phyloP scores from a whole-genome alignment of 352 stramenopile genomes.

The Globisporangium radiosum region DNA sequence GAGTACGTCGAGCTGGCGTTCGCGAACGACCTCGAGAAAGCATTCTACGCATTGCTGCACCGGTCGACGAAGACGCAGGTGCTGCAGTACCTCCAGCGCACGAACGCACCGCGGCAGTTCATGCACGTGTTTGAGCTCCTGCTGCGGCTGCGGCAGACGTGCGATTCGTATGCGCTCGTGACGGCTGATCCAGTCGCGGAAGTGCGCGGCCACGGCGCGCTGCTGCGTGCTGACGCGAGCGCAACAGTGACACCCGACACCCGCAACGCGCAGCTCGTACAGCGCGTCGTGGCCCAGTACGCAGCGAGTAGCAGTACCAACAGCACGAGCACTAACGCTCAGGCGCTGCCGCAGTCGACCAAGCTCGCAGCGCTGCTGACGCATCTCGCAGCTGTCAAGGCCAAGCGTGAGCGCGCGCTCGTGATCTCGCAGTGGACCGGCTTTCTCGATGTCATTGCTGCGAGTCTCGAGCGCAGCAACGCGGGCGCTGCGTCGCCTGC shows the following conservation, averaged over 20 bases:
- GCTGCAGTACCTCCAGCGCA: conserved; percentile 60
- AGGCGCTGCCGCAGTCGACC: conserved; percentile 33
- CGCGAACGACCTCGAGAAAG: conserved; percentile 64
- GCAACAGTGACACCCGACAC: conserved; percentile 10
- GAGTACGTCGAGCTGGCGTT: conserved; percentile 51
- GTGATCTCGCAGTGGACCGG: conserved; percentile 88
- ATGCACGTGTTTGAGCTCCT: conserved; percentile 89
- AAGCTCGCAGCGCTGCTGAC: conserved; percentile 54
- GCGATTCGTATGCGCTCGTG: conserved; percentile 61
- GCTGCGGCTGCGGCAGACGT: conserved; percentile 81
- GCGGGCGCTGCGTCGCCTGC: conserved; percentile 2
- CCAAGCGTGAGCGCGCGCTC: conserved; percentile 45
- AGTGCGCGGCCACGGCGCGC: conserved; percentile 23
- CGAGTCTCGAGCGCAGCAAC: conserved; percentile 35
- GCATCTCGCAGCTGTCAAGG: conserved; percentile 40
- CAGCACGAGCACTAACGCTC: conserved; percentile 1
- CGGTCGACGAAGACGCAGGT: conserved; percentile 73
- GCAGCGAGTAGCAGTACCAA: too few relatives aligned
- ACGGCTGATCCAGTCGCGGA: conserved; percentile 38
- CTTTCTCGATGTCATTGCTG: conserved; percentile 74
- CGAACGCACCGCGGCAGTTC: conserved; percentile 47
- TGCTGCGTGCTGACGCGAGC: conserved; percentile 16
- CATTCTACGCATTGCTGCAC: conserved; percentile 75
- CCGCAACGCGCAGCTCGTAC: conserved; percentile 12
- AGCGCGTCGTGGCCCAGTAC: conserved; percentile 18